phyloP scores from a whole-genome alignment of 2,329 filamentous ascomycete species.

The Diaporthe nobilis region DNA sequence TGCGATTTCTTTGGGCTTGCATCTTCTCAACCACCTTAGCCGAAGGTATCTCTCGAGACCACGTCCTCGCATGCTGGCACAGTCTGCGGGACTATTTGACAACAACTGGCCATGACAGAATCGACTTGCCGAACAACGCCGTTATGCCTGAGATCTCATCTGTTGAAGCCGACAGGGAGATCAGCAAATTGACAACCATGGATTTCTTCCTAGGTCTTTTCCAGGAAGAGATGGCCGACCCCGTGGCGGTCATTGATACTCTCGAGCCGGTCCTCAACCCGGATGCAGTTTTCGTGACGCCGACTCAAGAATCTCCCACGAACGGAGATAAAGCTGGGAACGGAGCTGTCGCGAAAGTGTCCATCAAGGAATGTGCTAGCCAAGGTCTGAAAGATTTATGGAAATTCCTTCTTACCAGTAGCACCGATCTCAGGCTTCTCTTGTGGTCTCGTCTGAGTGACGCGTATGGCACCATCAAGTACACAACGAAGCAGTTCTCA shows the following conservation, averaged over 20 bases:
- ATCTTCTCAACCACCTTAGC: conserved; percentile 67
- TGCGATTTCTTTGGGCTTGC: conserved; percentile 72
- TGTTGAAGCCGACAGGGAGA: conserved; percentile 88
- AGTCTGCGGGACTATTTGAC: conserved; percentile 67
- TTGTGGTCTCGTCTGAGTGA: conserved; percentile 93
- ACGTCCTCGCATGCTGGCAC: conserved; percentile 71
- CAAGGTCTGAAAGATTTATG: conserved; percentile 81
- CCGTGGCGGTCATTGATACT: conserved; percentile 88
- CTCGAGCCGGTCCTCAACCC: conserved; percentile 93
- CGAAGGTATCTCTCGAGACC: conserved; percentile 68
- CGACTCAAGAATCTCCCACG: conserved; percentile 43
- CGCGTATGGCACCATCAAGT: conserved; percentile 88
- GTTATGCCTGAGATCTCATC: conserved; percentile 90
- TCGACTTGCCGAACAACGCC: conserved; percentile 84
- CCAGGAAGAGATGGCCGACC: conserved; percentile 84
- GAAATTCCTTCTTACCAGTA: conserved; percentile 86
- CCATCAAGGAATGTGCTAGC: conserved; percentile 66
- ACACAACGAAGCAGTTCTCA: conserved; percentile 88
- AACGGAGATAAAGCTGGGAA: conserved; percentile 40
- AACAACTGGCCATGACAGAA: conserved; percentile 57
- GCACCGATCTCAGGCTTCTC: conserved; percentile 85
- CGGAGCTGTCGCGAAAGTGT: conserved; percentile 44
- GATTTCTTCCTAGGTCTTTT: conserved; percentile 96
- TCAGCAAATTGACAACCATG: conserved; percentile 93
- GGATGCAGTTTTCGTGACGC: conserved; percentile 63